Evolutionary conservation across 345 rosid genomes (phyloP), one percentile per base, ranked within the genome.

Genomic region (Ailanthus altissimus): DNA sequence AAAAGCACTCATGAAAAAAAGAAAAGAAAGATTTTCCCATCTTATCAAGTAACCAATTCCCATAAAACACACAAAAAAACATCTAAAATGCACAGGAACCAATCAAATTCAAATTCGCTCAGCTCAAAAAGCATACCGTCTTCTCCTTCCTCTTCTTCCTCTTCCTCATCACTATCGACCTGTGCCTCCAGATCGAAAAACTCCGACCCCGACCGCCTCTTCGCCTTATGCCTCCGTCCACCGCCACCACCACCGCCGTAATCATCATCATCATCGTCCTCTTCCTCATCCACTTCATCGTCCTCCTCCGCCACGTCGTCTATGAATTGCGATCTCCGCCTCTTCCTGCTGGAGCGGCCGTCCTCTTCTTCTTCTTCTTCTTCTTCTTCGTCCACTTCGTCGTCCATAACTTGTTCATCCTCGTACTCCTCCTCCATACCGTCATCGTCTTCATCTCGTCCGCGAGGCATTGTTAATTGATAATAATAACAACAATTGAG

Each of bases 251-350:
- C 88, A 38, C 83, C 83, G 8, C 83, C 87, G 13, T 82, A 82
- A 42, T 84, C 90, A 14, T 85, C 90, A 45, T 92, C 91, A 0
- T 91, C 99, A 0, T 88, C 92, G 9, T 91, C 90, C 0, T 91
- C 89, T 1, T 86, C 91, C 0, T 90, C 94, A 2, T 92, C 97
- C 51, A 90, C 90, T 1, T 90, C 93, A 0, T 91, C 95, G 5
- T 89, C 92, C 18, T 95, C 99, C 81, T 95, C 97, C 70, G 96
- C 99, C n/a, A 78, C 85, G 72, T 93, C 98, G 53, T 95, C 99
- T 1, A 95, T 84, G 72, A 87, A 93, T 67, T 75, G 82, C n/a
- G 96, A 93, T 89, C 98, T 88, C 80, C 87, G 78, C 76, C 99
- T 78, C 90, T 95, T 95, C 84, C 40, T 83, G 36, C 69, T 73